These are phyloP conservation scores for Chlorella sp. DNA, from an alignment of 139 green algal species.

Conservation along the genomic window DNA sequence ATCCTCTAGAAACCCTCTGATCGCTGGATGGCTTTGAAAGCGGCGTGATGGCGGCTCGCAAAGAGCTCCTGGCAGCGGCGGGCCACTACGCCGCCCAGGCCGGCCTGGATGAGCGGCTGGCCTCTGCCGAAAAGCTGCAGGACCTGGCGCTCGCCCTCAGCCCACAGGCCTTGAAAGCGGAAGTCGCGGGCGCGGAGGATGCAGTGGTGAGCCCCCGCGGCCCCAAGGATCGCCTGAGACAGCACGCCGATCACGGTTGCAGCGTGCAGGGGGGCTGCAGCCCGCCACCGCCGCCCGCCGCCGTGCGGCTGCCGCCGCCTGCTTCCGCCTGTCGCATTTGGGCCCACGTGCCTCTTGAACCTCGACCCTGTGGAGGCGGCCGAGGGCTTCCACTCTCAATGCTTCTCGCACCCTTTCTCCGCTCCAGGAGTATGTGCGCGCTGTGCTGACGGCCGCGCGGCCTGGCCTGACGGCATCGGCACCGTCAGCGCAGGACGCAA, in stretches of 20 bases:
- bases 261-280: no score
- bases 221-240: no score
- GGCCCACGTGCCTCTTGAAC: background rate
- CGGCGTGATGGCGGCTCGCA: background rate
- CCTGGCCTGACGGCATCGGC: background rate
- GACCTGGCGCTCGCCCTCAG: background rate
- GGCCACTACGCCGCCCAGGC: background rate
- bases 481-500: background rate
- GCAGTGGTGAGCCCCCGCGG: no score
- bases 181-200: no score
- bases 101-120: background rate
- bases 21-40: no score
- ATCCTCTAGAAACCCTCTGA: no score
- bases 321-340: background rate
- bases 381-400: background rate
- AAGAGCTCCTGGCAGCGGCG: background rate
- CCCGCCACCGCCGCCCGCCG: no score
- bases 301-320: background rate
- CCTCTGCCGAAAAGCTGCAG: background rate
- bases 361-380: background rate
- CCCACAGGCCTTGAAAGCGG: no score
- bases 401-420: no score
- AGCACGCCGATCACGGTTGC: no score
- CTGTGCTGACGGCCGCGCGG: constrained; percentile 1
- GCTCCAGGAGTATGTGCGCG: constrained; percentile 9